Evolutionary conservation across 2,329 filamentous ascomycete species (phyloP), one percentile per base, ranked within the genome.

Genomic region (Pseudogymnoascus sp.): DNA sequence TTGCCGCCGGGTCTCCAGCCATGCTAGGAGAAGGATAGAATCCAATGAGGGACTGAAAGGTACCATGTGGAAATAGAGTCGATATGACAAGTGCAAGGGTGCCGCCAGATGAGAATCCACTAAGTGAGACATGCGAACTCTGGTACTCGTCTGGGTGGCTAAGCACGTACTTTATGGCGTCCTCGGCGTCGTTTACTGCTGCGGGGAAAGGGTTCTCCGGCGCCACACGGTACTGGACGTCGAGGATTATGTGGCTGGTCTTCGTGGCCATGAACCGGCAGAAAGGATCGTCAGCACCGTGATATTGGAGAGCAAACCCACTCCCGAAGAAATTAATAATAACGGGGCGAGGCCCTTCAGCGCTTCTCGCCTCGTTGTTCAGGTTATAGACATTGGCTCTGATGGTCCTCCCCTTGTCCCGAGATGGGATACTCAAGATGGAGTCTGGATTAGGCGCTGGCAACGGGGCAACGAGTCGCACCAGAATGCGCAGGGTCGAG

Each of bases 21-120:
- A 76, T 62, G 54, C 76, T 71, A 2, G 68, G 68, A 0, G 71
- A 69, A 0, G 76, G 70, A 30, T 74, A 84, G 71, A 76, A 78
- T 50, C 74, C 70, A 61, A 81, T 77, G 62, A 80, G 74, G 6
- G 79, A 79, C 43, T 74, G 75, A 63, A 75, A 76, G 66, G 71
- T 80, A 11, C 81, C 78, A 63, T 80, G 71, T 65, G 73, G 72
- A 8, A 80, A 66, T 1, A 71, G 58, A 22, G 67, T 60, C 7
- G 67, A 66, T 0, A 70, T 66, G 0, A 66, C 70, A 0, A 70
- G 64, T 11, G 62, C 60, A 20, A 81, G 67, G 61, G 75, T 78
- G 0, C 69, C 78, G 2, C 79, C 79, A 1, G 75, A 74, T 5
- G 75, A 77, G 57, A 76, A 76, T 0, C 79, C 79, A 16, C 74